phyloP scores from a whole-genome alignment of 2,329 filamentous ascomycete species.

The Karstenula rhodostoma region DNA sequence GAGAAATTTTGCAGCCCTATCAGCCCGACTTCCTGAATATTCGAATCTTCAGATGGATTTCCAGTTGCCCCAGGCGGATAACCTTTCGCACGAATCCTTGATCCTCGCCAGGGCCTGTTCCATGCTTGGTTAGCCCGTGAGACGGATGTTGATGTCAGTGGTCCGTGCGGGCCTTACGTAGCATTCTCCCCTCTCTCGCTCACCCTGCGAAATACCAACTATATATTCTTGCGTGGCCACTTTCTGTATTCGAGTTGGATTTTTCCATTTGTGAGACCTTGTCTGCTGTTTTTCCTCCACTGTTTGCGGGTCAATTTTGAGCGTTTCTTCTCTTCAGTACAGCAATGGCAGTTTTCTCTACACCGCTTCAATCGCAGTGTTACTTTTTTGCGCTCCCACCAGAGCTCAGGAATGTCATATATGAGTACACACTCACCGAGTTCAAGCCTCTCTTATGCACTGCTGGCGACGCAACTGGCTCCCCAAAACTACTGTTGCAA shows the following conservation, averaged over 20 bases:
- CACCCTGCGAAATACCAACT: background rate
- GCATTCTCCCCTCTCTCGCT: background rate
- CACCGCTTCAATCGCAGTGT: background rate
- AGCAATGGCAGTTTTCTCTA: background rate
- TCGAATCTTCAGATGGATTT: background rate
- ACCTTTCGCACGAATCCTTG: background rate
- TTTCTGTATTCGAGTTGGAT: background rate
- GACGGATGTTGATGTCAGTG: background rate
- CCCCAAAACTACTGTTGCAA: conserved; percentile 3
- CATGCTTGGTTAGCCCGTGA: background rate
- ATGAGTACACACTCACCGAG: background rate
- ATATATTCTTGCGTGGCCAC: background rate
- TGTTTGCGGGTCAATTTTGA: background rate
- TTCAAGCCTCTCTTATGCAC: background rate
- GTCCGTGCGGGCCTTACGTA: background rate
- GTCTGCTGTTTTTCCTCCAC: background rate
- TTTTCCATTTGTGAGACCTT: background rate
- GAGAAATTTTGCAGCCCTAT: background rate
- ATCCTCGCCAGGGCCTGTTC: background rate
- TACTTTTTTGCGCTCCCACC: background rate
- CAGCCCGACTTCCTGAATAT: background rate
- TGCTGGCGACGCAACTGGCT: background rate
- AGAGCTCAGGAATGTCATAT: background rate
- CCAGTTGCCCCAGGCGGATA: background rate
- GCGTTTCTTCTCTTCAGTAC: background rate